These are phyloP conservation scores for Tulasnella sp. DNA, from an alignment of 768 basidiomycete species.

Conservation along the genomic window DNA sequence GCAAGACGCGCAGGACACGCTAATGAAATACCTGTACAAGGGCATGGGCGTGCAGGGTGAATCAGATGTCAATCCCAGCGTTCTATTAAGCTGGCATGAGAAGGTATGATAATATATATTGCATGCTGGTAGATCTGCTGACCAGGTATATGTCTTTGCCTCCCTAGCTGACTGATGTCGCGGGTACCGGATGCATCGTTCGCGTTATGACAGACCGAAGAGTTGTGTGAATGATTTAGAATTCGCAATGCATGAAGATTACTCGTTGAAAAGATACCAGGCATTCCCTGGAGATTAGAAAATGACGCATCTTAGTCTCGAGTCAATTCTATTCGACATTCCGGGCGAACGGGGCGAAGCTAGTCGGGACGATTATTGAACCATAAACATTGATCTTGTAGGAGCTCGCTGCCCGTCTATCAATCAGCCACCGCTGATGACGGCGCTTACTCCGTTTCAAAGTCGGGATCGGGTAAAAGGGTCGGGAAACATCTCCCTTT, in stretches of 20 bases:
- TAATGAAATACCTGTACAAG: conserved; percentile 99
- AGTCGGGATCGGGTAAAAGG: background rate
- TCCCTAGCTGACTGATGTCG: conserved; percentile 78
- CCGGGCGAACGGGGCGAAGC: background rate
- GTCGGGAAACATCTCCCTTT: background rate
- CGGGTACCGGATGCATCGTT: conserved; percentile 92
- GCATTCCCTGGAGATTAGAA: background rate
- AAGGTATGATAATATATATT: too few relatives aligned
- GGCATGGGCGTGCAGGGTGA: conserved; percentile 66
- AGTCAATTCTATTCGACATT: background rate
- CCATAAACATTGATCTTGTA: background rate
- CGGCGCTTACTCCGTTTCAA: background rate
- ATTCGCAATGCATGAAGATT: background rate
- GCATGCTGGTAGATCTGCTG: background rate
- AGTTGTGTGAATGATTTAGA: conserved; percentile 31
- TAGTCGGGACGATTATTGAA: background rate
- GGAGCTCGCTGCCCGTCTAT: too few relatives aligned
- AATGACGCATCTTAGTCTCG: background rate
- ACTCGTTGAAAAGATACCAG: background rate
- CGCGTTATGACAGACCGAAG: conserved; percentile 65
- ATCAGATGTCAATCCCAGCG: conserved; percentile 53
- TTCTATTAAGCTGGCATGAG: conserved; percentile 86
- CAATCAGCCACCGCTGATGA: background rate
- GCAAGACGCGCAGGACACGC: conserved; percentile 68
- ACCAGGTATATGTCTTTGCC: background rate